Conservation (phyloP, 345 rosid species). For the Raphanus sativus region DNA sequence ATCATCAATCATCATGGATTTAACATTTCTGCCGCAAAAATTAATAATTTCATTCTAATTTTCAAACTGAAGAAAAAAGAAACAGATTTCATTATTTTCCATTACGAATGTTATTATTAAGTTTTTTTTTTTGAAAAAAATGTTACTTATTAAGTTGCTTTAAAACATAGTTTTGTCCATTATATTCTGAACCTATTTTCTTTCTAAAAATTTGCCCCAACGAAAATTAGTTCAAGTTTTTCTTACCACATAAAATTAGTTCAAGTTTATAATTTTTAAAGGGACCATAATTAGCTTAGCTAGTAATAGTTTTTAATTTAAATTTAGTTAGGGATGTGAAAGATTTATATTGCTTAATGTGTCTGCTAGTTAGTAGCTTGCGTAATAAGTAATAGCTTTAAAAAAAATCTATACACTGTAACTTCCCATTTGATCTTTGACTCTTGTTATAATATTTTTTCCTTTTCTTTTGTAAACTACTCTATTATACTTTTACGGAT, state of each 20-base stretch:
- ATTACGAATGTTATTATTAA: neutral
- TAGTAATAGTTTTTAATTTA: neutral
- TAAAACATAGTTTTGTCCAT: neutral
- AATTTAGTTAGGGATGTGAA: no score
- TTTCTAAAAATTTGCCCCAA: neutral
- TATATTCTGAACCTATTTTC: no score
- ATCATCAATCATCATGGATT: slow-evolving; percentile 22
- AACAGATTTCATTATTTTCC: neutral
- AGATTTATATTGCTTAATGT: no score
- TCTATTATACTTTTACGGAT: no score
- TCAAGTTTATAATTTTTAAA: no score
- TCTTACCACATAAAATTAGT: no score
- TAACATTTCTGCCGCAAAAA: neutral
- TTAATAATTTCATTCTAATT: neutral
- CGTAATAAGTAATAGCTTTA: neutral
- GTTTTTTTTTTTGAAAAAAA: no score
- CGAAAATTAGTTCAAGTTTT: neutral
- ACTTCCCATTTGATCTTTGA: neutral
- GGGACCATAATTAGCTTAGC: neutral
- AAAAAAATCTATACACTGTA: neutral
- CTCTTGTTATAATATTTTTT: neutral
- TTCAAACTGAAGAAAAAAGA: neutral
- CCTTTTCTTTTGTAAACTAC: no score
- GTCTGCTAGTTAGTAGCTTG: neutral
- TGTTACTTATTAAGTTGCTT: neutral